Conservation (phyloP, 169 alveolate genomes). For the Babesia sp. region DNA sequence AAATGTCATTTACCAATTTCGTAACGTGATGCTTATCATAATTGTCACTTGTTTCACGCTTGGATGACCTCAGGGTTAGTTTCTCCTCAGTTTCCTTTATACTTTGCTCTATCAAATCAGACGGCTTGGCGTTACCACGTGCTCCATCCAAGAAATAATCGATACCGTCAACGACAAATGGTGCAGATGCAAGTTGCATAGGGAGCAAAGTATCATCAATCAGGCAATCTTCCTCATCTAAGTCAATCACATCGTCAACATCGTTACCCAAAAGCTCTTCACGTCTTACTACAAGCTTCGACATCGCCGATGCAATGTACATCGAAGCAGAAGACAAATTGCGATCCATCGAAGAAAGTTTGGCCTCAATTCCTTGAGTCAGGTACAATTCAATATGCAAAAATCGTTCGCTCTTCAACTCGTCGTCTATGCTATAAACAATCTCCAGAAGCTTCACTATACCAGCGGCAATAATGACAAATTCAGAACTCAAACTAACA, state of each 20-base stretch:
- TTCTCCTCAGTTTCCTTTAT: background rate
- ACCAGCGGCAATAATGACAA: background rate
- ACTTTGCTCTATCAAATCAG: background rate
- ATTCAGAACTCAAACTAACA: background rate
- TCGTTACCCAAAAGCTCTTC: background rate
- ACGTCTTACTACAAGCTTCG: background rate
- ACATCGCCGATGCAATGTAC: background rate
- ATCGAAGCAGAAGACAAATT: background rate
- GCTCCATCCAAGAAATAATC: background rate
- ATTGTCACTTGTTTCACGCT: background rate
- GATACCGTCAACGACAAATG: background rate
- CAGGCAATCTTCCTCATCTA: background rate
- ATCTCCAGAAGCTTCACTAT: constrained; percentile 17
- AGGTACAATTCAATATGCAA: background rate
- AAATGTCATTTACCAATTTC: constrained; percentile 22
- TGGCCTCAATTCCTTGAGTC: background rate
- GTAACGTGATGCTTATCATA: background rate
- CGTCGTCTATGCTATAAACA: background rate
- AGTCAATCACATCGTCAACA: background rate
- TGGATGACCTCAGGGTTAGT: background rate
- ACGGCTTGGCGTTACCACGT: background rate
- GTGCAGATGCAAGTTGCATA: background rate
- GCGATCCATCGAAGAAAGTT: background rate
- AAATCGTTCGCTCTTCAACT: background rate
- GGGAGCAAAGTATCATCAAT: background rate